phyloP scores from a whole-genome alignment of 768 basidiomycete genomes.

The Tylopilus plumbeoviolaceoides region DNA sequence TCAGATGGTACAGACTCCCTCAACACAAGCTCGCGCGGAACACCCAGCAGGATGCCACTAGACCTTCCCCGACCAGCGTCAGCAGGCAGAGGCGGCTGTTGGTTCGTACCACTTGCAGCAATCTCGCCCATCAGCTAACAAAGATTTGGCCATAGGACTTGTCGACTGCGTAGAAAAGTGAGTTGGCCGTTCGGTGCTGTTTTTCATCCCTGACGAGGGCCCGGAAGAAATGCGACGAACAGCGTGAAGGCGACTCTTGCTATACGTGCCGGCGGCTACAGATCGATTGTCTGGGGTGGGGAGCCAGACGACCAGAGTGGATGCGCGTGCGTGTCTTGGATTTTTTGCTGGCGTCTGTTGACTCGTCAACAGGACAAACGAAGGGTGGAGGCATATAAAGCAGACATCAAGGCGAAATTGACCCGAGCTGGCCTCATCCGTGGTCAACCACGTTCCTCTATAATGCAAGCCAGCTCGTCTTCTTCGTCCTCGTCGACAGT shows the following conservation, averaged over 20 bases:
- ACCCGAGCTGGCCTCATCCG: conserved; percentile 76
- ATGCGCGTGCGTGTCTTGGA: conserved; percentile 58
- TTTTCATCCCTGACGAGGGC: conserved; percentile 2
- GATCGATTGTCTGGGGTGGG: conserved; percentile 84
- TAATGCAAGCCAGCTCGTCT: conserved; percentile 35
- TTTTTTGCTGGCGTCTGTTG: conserved; percentile 10
- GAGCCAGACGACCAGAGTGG: conserved; percentile 82
- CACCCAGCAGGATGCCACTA: conserved; percentile 43
- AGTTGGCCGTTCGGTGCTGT: background rate
- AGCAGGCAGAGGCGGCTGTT: conserved; percentile 73
- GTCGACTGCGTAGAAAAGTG: conserved; percentile 79
- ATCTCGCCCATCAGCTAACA: conserved; percentile 5
- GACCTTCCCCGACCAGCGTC: conserved; percentile 51
- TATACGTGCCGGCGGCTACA: conserved; percentile 76
- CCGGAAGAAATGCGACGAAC: conserved; percentile 82
- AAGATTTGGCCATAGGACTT: conserved; percentile 53
- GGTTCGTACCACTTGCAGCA: conserved; percentile 44
- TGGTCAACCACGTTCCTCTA: conserved; percentile 69
- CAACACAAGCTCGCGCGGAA: conserved; percentile 29
- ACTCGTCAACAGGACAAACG: conserved; percentile 63
- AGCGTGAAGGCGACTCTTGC: conserved; percentile 76
- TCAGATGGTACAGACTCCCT: conserved; percentile 32
- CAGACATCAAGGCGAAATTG: conserved; percentile 77
- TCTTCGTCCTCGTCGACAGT: conserved; percentile 30
- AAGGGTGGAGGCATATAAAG: conserved; percentile 78